Evolutionary conservation across 306 rosid species (phyloP), one percentile per base, ranked within the genome.

Genomic region (Trichosanthes truncata): DNA sequence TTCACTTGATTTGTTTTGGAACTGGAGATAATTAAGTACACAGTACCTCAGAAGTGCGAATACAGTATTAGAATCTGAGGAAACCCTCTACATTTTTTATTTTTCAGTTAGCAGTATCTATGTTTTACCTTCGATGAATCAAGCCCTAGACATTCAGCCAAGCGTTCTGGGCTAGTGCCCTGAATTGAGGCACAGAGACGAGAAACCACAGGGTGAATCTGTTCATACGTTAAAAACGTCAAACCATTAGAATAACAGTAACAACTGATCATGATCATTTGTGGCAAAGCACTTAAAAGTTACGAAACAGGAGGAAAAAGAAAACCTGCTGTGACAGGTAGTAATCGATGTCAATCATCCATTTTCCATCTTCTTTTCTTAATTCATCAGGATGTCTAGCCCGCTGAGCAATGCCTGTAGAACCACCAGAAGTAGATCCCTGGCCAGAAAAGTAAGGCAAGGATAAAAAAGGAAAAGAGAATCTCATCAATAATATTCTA

Each of bases 371-470:
- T 82, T 89, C 96, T 77, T n/a, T 93, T 87, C 89, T 94, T 48
- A 94, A 81, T 84, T 94, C 98, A 80, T 94, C 98, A n/a, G 98
- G 97, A 85, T 95, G 95, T 81, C 98, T 87, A 76, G 98, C 98
- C 79, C 98, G 97, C 66, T 86, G 97, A 75, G 98, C 98, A 81
- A 95, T 84, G 73, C 91, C 93, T 0, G 78, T 74, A 45, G 89
- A 86, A 78, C 89, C 81, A 79, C 86, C 89, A 43, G 93, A 87
- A 89, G 82, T 86, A 76, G 87, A 68, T 41, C 93, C 98, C 98
- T 95, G 84, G 55, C 78, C 83, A 84, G 79, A 61, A 80, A 87
- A 79, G 71, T 35, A 67, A 59, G 55, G 53, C 51, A 62, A 59
- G 41, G 38, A 60, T 21, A 55, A 73, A 76, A 51, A 55, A 9